A percentile compares a stretch with the other conserved stretches of the same genome.
Evolutionary conservation across 805 yeast species (phyloP).

Genomic region (Starmerella stigmatis): DNA sequence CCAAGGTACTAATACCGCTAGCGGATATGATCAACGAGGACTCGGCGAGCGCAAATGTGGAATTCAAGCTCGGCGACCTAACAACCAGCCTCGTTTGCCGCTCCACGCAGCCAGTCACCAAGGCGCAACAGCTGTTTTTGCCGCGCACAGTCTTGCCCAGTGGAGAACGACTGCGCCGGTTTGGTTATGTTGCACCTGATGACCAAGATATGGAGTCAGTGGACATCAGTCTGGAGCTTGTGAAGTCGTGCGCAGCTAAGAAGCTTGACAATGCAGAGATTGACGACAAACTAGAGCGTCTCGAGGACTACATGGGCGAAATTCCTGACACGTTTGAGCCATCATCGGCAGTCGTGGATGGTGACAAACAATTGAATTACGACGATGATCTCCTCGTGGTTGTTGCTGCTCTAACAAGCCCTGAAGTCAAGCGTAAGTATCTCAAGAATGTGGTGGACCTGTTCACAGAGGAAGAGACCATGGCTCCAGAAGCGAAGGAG

Average conservation of each 20-base stretch:
- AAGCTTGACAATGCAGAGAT: slow-evolving; percentile 1
- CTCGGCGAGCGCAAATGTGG: background rate
- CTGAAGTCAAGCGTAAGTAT: slow-evolving; percentile 13
- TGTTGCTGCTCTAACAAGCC: slow-evolving; percentile 10
- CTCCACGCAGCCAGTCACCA: background rate
- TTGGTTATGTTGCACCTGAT: slow-evolving; percentile 74
- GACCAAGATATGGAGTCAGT: slow-evolving; percentile 74
- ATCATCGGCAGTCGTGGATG: slow-evolving; percentile 8
- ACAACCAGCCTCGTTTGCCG: background rate
- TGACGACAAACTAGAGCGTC: slow-evolving; percentile 7
- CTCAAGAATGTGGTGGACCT: slow-evolving; percentile 8
- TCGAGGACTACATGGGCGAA: slow-evolving; percentile 11
- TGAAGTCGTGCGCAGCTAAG: slow-evolving; percentile 3
- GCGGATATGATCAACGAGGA: slow-evolving; percentile 80
- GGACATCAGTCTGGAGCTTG: slow-evolving; percentile 38
- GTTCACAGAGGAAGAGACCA: slow-evolving; percentile 14
- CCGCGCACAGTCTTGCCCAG: slow-evolving; percentile 48
- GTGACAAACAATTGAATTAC: slow-evolving; percentile 15
- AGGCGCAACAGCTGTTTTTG: background rate
- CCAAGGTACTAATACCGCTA: slow-evolving; percentile 69
- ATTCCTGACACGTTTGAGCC: slow-evolving; percentile 16
- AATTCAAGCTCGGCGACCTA: background rate
- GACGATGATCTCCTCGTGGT: slow-evolving; percentile 19
- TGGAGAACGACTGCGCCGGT: slow-evolving; percentile 77
- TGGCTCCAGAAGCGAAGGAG: slow-evolving; percentile 13